A percentile compares a stretch with the other conserved stretches of the same genome.
Evolutionary conservation across 2,329 filamentous ascomycete genomes (phyloP).

Genomic region (Nigrospora osmanthi): DNA sequence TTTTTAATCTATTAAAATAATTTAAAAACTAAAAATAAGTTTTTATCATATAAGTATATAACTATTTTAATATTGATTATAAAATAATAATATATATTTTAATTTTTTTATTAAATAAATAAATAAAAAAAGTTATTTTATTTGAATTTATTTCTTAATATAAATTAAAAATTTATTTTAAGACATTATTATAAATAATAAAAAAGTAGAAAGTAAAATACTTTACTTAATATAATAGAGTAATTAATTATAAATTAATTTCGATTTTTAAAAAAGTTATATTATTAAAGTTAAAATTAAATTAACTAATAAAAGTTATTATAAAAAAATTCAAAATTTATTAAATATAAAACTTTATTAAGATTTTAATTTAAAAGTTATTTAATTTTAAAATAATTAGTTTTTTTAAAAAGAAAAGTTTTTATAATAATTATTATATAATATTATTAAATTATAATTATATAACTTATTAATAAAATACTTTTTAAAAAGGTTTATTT

Average conservation of each 20-base stretch:
- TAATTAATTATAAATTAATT: not conserved
- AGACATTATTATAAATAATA: no score
- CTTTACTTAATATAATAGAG: no score
- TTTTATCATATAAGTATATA: no score
- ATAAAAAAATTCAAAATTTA: no score
- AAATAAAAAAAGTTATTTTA: no score
- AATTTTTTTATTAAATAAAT: no score
- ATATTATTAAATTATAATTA: not conserved
- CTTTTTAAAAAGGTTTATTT: not conserved
- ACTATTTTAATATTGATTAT: no score
- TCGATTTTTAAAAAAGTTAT: not conserved
- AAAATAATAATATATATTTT: no score
- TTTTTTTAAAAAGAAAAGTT: not conserved
- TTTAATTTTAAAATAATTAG: not conserved
- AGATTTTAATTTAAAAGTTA: not conserved
- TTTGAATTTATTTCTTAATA: not conserved
- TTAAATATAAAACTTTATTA: not conserved
- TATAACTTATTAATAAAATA: not conserved
- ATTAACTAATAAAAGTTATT: not conserved
- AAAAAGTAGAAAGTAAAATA: no score
- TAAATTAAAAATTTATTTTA: not conserved
- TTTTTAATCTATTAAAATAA: not conserved
- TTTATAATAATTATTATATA: not conserved
- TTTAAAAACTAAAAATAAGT: no score
- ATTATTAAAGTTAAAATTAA: not conserved